These are phyloP conservation scores for Thielaviopsis euricoi DNA, from an alignment of 2,329 filamentous ascomycete genomes.

Conservation along the genomic window DNA sequence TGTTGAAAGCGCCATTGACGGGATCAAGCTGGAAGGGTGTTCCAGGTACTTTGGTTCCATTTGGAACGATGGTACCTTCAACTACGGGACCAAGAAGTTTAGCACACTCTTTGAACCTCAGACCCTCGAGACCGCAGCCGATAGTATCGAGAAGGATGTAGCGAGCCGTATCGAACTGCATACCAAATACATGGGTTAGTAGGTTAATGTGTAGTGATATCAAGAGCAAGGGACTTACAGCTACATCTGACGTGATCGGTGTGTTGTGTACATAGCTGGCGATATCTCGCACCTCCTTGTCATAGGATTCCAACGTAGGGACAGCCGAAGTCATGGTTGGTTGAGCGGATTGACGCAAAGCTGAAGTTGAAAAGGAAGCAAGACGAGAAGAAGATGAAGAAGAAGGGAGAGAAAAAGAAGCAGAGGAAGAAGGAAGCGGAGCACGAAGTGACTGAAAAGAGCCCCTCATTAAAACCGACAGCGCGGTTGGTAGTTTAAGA, in stretches of 20 bases:
- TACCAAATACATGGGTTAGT: background rate
- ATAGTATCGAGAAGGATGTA: slow-evolving; percentile 95
- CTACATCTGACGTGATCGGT: slow-evolving; percentile 77
- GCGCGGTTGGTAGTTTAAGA: background rate
- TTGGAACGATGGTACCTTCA: slow-evolving; percentile 76
- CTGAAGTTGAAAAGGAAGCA: slow-evolving; percentile 26
- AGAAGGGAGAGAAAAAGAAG: background rate
- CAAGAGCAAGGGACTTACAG: slow-evolving; percentile 41
- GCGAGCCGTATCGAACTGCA: slow-evolving; percentile 81
- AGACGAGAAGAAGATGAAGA: slow-evolving; percentile 13
- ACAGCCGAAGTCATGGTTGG: slow-evolving; percentile 32
- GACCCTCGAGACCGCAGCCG: slow-evolving; percentile 87
- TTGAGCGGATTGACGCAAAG: slow-evolving; percentile 20
- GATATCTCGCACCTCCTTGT: slow-evolving; percentile 89
- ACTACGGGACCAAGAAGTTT: slow-evolving; percentile 90
- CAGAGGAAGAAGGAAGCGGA: background rate
- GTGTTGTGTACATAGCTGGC: slow-evolving; percentile 89
- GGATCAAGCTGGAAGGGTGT: slow-evolving; percentile 91
- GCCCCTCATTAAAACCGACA: background rate
- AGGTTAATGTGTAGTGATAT: background rate
- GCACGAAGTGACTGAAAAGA: background rate
- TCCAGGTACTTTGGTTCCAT: slow-evolving; percentile 79
- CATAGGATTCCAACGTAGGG: slow-evolving; percentile 44
- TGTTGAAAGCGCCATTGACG: slow-evolving; percentile 94
- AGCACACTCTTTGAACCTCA: slow-evolving; percentile 89